Evolutionary conservation across 1,139 yeast genomes (phyloP).

Genomic region (Pichia sp.): DNA sequence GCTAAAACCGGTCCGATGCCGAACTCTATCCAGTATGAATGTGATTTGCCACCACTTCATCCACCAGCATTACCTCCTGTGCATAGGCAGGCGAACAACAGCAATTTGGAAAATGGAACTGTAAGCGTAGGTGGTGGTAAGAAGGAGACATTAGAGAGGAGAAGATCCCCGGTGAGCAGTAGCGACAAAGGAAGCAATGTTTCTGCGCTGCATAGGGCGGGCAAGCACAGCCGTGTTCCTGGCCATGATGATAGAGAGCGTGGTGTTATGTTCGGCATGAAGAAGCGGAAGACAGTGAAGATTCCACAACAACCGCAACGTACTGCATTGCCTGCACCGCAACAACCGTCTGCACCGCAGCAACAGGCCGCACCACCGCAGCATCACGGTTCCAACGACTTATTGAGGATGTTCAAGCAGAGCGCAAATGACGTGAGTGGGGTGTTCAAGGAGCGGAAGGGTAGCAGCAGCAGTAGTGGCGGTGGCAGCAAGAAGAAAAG

Average conservation of each 20-base stretch:
- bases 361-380: not conserved
- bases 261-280: not conserved
- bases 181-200: no score
- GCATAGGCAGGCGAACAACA: no score
- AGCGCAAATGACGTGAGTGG: slow-evolving; percentile 4
- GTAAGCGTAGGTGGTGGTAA: no score
- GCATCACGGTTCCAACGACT: slow-evolving; percentile 2
- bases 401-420: slow-evolving; percentile 11
- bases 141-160: no score
- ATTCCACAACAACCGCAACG: not conserved
- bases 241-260: not conserved
- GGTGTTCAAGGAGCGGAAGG: not conserved
- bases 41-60: not conserved
- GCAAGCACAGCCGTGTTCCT: not conserved
- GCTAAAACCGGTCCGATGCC: not conserved
- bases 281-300: not conserved
- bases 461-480: not conserved
- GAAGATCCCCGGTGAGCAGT: no score
- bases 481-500: not conserved
- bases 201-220: not conserved
- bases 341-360: no score
- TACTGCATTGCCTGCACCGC: not conserved
- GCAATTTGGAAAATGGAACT: no score
- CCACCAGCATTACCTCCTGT: slow-evolving; percentile 1
- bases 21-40: not conserved